phyloP scores from a whole-genome alignment of 176 grass and related monocot species.

The Lolium perenne region DNA sequence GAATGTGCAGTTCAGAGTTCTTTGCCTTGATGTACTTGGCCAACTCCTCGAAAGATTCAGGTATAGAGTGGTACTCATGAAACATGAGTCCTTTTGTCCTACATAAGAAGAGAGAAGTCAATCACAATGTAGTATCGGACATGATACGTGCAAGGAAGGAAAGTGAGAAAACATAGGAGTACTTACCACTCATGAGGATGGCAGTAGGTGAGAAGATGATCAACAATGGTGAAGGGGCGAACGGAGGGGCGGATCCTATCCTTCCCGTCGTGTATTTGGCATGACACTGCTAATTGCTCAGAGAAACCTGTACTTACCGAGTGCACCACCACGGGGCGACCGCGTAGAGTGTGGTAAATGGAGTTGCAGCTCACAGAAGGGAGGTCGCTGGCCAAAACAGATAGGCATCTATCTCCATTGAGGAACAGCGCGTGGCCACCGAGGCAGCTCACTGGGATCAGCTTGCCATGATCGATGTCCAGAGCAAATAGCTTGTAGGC shows the following conservation, averaged over 20 bases:
- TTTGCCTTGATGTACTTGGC: not conserved
- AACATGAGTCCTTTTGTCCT: slow-evolving; percentile 15
- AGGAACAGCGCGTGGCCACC: slow-evolving; percentile 10
- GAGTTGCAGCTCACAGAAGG: not conserved
- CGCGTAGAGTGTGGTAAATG: not conserved
- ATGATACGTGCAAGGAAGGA: not conserved
- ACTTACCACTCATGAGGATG: slow-evolving; percentile 15
- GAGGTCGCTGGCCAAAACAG: not conserved
- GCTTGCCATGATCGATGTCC: not conserved
- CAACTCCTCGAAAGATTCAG: slow-evolving; percentile 12
- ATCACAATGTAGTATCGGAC: not conserved
- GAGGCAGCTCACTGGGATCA: not conserved
- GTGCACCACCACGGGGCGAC: not conserved
- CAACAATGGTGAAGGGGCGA: not conserved
- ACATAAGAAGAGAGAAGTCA: not conserved
- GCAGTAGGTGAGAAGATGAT: slow-evolving; percentile 26
- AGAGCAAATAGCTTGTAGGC: not conserved
- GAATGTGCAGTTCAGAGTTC: not conserved
- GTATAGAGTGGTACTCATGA: not conserved
- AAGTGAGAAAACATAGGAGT: not conserved
- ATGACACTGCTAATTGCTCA: not conserved
- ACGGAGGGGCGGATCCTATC: slow-evolving; percentile 19
- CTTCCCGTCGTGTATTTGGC: slow-evolving; percentile 16
- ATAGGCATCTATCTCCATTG: not conserved
- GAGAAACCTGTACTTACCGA: not conserved